Base-by-base conservation (phyloP, 805 yeast genomes). In the Myxozyma geophila region DNA sequence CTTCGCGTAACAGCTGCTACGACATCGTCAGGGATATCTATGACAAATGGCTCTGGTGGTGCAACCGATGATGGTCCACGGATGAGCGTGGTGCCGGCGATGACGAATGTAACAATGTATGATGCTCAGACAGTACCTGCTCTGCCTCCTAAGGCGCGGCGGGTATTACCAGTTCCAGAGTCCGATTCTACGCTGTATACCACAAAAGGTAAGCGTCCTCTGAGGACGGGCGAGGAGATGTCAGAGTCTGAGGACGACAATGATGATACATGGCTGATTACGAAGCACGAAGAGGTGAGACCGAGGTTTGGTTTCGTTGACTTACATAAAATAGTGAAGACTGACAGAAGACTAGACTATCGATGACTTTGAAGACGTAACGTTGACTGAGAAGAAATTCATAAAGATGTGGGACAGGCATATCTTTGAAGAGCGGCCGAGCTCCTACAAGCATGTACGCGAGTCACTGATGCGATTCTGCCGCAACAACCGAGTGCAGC, bases 361-460 rank as follows among this genome's bases (percentile, higher is more conserved):
- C 35, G 68, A 64, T 48, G 68, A 64, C 40, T 64, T 64, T 28
- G 68, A 64, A 47, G 68, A 64, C 49, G 66, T 64, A 7, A 41
- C 58, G 9, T 28, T 46, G 10, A 64, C n/a, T 48, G 68, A 64
- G 55, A 64, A 64, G 61, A 36, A 7, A 36, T 64, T 62, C 13
- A 61, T 64, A 8, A 64, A 64, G 47, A n/a, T 53, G 3, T 64
- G 68, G 68, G 68, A 64, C 40, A 41, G 59, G 37, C 68, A 64
- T 36, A 64, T 64, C 39, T 62, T 64, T 43, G 67, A 64, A 19
- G 68, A 64, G 36, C 51, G 66, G 17, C 68, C 68, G 17, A 49
- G 58, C 21, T 58, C 67, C 12, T 62, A 62, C 50, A 55, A 51
- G 47, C 63, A 63, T 23, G 55, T 64, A 19, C 46, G 62, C 48